These are phyloP conservation scores for Linaria vulgaris DNA, from an alignment of 257 asterid genomes.

Conservation along the genomic window DNA sequence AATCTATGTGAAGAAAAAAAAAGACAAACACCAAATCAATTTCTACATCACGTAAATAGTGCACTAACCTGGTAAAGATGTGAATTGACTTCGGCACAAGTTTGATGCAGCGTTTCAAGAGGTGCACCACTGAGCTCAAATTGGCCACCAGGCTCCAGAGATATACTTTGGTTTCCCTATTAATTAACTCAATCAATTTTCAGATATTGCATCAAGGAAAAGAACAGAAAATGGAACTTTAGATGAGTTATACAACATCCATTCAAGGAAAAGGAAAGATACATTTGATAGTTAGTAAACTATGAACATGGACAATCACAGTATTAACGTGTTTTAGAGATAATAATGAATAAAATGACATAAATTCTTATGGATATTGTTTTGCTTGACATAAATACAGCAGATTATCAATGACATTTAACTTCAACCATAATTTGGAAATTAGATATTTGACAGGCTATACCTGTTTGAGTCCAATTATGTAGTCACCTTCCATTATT, in stretches of 20 bases:
- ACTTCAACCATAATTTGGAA: slow-evolving; percentile 6
- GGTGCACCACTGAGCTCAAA: slow-evolving; percentile 99
- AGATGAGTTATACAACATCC: not conserved
- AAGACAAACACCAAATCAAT: not conserved
- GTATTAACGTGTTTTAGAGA: not conserved
- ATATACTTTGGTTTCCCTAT: slow-evolving; percentile 94
- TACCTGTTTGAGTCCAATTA: slow-evolving; percentile 96
- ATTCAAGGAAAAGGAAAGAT: not conserved
- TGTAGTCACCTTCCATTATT: slow-evolving; percentile 84
- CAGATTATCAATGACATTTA: not conserved
- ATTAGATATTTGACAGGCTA: slow-evolving; percentile 1
- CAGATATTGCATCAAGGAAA: not conserved
- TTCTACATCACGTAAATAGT: not conserved
- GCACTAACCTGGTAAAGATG: slow-evolving; percentile 81
- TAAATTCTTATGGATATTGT: not conserved
- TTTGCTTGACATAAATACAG: not conserved
- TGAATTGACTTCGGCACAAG: slow-evolving; percentile 98
- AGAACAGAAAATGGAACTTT: not conserved
- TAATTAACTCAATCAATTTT: not conserved
- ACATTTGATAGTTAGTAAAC: not conserved
- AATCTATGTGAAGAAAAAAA: too few species aligned
- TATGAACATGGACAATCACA: not conserved
- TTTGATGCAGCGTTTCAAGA: slow-evolving; percentile 91
- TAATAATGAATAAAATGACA: not conserved
- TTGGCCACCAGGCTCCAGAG: slow-evolving; percentile 98